Base-by-base conservation (phyloP, 2,329 filamentous ascomycete species). In the Furcasterigmium furcatum region DNA sequence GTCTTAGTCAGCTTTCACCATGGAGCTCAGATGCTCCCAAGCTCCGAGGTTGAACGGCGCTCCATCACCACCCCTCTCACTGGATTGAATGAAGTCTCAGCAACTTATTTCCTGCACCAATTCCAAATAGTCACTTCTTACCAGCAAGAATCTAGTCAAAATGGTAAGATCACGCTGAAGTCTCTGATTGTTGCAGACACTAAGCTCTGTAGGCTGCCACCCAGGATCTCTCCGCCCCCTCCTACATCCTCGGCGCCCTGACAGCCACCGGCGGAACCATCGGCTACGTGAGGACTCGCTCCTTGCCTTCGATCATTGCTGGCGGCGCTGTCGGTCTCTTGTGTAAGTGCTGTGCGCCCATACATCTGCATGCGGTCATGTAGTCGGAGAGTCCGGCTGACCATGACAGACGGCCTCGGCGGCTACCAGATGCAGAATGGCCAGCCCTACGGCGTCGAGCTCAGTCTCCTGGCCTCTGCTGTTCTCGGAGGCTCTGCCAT, bases 191-290 rank as follows among this genome's bases (percentile, higher is more conserved):
- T n/a, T 4, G 34, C 14, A 38, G 21, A 41, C 41, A 13, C 49
- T 25, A 41, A 52, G 46, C 56, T 40, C 3, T 27, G 24, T 12
- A 27, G 24, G 24, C 24, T 12, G 24, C 24, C 7, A 27, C 24
- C 12, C 24, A 27, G 24, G 62, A 60, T 51, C 67, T 77, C 52
- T 70, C 76, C 55, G 77, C 71, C 59, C 83, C 89, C 60, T 90
- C 92, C 52, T 88, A 85, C 66, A 64, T 88, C 59, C 83, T 97
- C 59, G 88, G 87, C 50, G 76, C 82, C 52, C 76, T 97, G 48
- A 96, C 91, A 47, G 90, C 91, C 43, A 78, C 86, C 46, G 94
- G 94, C 57, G 94, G 94, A 53, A 85, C 88, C 49, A 87, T 88
- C 61, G 94, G 94, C 61, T 99, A 90, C 68, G 74, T 85, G 38